These are phyloP conservation scores for Chamaenerion angustifolium DNA, from an alignment of 345 rosid species.

Conservation along the genomic window DNA sequence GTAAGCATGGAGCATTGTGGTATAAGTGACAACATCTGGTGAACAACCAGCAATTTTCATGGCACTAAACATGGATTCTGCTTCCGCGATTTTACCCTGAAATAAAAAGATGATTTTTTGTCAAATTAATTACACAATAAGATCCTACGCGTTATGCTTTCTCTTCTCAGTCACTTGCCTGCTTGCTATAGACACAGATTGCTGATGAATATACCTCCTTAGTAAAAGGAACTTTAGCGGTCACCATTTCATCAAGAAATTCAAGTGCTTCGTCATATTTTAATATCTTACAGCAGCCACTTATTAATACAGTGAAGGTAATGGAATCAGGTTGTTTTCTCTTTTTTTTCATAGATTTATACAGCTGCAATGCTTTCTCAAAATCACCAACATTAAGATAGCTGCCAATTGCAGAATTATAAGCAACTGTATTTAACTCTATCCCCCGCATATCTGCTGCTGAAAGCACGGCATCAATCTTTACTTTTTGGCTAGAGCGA, in stretches of 20 bases:
- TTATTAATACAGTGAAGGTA: slow-evolving; percentile 69
- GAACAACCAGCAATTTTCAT: slow-evolving; percentile 58
- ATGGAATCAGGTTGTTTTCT: slow-evolving; percentile 57
- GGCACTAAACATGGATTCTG: slow-evolving; percentile 58
- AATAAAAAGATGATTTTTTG: slow-evolving; percentile 3
- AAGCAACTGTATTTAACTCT: slow-evolving; percentile 61
- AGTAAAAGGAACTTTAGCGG: slow-evolving; percentile 45
- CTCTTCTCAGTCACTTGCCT: slow-evolving; percentile 33
- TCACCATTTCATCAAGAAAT: slow-evolving; percentile 52
- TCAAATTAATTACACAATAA: not conserved
- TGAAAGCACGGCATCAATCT: slow-evolving; percentile 57
- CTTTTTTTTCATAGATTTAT: slow-evolving; percentile 53
- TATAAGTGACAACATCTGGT: slow-evolving; percentile 71
- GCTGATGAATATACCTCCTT: slow-evolving; percentile 71
- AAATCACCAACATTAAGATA: slow-evolving; percentile 68
- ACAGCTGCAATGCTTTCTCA: slow-evolving; percentile 55
- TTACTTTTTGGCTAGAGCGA: slow-evolving; percentile 54
- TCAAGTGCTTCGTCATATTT: slow-evolving; percentile 57
- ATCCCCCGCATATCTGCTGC: slow-evolving; percentile 77
- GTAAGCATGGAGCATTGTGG: slow-evolving; percentile 68
- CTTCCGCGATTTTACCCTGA: slow-evolving; percentile 65
- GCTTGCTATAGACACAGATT: slow-evolving; percentile 61
- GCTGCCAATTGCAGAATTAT: slow-evolving; percentile 83
- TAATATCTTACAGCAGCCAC: slow-evolving; percentile 66
- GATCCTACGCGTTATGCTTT: not conserved